These are phyloP conservation scores for Pseudoturritis turrita DNA, from an alignment of 345 rosid genomes.

Conservation along the genomic window DNA sequence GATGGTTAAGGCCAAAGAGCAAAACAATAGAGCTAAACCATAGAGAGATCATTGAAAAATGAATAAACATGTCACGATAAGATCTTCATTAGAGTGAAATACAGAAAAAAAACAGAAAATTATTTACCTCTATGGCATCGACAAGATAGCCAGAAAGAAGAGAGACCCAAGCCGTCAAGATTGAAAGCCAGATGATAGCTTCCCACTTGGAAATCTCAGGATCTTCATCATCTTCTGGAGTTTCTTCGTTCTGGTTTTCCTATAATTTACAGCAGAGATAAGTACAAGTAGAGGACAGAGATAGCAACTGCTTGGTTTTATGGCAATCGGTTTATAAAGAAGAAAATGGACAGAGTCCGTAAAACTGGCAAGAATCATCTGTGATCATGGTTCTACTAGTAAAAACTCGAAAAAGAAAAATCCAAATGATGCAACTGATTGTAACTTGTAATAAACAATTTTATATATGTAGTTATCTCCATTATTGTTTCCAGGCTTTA, in stretches of 20 bases:
- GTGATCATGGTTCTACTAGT: no score
- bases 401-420: background rate
- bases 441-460: background rate
- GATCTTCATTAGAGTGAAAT: background rate
- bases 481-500: background rate
- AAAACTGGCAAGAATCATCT: background rate
- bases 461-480: background rate
- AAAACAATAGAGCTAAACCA: no score
- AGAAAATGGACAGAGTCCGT: background rate
- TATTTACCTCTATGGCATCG: constrained; percentile 72
- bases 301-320: background rate
- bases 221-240: constrained; percentile 43
- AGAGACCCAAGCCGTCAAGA: constrained; percentile 91
- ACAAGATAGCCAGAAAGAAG: constrained; percentile 85
- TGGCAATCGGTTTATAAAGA: background rate
- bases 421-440: background rate
- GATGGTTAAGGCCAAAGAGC: no score
- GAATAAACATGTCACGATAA: background rate
- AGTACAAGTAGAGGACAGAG: constrained; percentile 19
- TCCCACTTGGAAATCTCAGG: constrained; percentile 87
- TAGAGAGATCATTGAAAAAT: no score
- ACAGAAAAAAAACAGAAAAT: no score
- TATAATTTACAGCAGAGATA: constrained; percentile 28
- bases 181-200: constrained; percentile 75
- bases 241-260: constrained; percentile 54